Evolutionary conservation across 2,329 filamentous ascomycete genomes (phyloP).

Genomic region (Epichloe bromicola): DNA sequence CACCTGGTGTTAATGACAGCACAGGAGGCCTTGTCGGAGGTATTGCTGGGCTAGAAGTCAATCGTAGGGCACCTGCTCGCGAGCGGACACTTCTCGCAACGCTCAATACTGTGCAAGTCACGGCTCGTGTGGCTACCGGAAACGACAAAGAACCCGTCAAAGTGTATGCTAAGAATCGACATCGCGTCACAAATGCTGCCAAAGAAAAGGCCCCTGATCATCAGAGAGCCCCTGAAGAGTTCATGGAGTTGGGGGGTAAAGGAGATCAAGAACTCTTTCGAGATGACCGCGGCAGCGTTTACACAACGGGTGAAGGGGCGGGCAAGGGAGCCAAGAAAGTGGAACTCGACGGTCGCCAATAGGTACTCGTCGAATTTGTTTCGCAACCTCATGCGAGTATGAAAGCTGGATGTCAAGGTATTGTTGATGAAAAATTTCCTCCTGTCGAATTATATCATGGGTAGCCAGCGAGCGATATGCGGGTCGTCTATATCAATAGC

Average conservation of each 20-base stretch:
- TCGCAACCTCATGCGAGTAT: neutral
- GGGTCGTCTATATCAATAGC: neutral
- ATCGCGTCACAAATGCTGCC: constrained; percentile 21
- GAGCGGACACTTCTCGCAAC: constrained; percentile 77
- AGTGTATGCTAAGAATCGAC: constrained; percentile 59
- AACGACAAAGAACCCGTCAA: constrained; percentile 51
- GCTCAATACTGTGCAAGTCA: constrained; percentile 58
- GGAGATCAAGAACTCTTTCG: constrained; percentile 71
- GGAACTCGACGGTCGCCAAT: constrained; percentile 14
- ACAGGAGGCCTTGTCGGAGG: constrained; percentile 88
- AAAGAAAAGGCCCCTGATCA: constrained; percentile 56
- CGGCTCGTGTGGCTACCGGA: constrained; percentile 40
- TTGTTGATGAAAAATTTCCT: too few species aligned
- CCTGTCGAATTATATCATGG: neutral
- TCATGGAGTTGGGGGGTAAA: constrained; percentile 72
- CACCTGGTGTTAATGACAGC: constrained; percentile 60
- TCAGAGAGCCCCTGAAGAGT: constrained; percentile 57
- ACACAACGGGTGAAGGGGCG: constrained; percentile 23
- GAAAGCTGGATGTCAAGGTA: neutral
- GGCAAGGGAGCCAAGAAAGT: constrained; percentile 17
- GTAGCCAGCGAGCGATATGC: neutral
- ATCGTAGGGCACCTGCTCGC: constrained; percentile 63
- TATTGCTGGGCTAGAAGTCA: constrained; percentile 69
- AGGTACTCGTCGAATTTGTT: neutral
- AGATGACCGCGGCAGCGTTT: constrained; percentile 43